phyloP scores from a whole-genome alignment of 805 yeast genomes.

The Yarrowia osloensis region DNA sequence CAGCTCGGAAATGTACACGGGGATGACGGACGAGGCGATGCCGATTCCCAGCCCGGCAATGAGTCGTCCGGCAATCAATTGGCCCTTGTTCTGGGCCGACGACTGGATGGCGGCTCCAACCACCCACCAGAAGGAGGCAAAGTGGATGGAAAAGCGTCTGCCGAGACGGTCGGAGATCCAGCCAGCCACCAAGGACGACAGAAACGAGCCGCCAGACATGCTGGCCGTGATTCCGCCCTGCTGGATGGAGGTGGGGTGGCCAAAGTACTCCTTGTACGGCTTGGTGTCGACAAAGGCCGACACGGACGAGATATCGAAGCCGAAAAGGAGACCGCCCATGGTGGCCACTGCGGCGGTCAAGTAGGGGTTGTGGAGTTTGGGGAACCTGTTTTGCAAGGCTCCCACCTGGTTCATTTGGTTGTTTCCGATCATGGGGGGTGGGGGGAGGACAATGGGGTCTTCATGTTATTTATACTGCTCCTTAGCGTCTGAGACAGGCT shows the following conservation, averaged over 20 bases:
- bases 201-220: slow-evolving; percentile 76
- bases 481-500: background rate
- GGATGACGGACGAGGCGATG: slow-evolving; percentile 64
- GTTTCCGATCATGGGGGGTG: background rate
- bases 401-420: slow-evolving; percentile 5
- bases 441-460: background rate
- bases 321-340: slow-evolving; percentile 71
- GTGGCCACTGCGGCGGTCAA: slow-evolving; percentile 59
- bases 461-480: background rate
- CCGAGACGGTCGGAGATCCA: slow-evolving; percentile 55
- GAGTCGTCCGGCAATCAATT: slow-evolving; percentile 56
- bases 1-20: slow-evolving; percentile 66
- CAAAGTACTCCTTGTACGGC: slow-evolving; percentile 55
- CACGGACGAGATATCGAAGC: slow-evolving; percentile 78
- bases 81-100: slow-evolving; percentile 49
- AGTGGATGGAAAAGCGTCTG: slow-evolving; percentile 55
- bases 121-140: slow-evolving; percentile 58
- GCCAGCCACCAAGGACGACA: slow-evolving; percentile 68
- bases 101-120: slow-evolving; percentile 61
- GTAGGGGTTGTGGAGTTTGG: slow-evolving; percentile 55
- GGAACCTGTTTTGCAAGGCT: background rate
- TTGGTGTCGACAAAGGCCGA: slow-evolving; percentile 61
- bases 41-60: slow-evolving; percentile 69
- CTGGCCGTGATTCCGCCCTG: slow-evolving; percentile 78
- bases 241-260: slow-evolving; percentile 53